Conservation (phyloP, 2,329 filamentous ascomycete species). For the Colletotrichum siamense region DNA sequence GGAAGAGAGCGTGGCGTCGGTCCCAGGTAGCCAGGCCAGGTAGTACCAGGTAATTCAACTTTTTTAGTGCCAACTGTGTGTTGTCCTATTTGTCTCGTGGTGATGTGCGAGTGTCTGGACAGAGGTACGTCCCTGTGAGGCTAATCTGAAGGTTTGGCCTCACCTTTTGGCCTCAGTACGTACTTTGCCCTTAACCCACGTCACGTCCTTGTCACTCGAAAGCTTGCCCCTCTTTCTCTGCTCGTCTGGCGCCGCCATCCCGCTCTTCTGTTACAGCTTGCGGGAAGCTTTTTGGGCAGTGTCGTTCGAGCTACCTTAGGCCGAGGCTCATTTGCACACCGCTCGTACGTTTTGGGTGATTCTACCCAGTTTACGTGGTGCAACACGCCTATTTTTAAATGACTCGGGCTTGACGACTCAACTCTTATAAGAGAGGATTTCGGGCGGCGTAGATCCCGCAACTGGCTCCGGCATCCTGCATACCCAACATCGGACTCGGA, state of each 20-base stretch:
- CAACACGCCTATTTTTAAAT: not conserved
- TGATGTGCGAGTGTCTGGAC: not conserved
- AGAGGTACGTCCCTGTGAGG: not conserved
- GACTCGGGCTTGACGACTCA: not conserved
- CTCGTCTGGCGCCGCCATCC: not conserved
- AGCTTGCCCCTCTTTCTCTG: not conserved
- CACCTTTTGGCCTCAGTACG: not conserved
- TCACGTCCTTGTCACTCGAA: not conserved
- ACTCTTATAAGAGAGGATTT: not conserved
- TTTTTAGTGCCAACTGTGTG: not conserved
- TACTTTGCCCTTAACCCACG: not conserved
- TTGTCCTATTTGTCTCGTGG: not conserved
- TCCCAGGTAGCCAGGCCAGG: slow-evolving; percentile 18
- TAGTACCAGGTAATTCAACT: slow-evolving; percentile 19
- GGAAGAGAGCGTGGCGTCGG: slow-evolving; percentile 14
- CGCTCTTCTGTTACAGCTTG: not conserved
- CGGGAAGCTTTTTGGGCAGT: not conserved
- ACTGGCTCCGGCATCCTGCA: not conserved
- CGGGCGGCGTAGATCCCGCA: not conserved
- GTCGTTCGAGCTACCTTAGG: not conserved
- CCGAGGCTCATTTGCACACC: slow-evolving; percentile 14
- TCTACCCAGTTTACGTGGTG: not conserved
- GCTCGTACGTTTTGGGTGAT: not conserved
- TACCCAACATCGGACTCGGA: not conserved
- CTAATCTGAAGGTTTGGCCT: not conserved